phyloP scores from a whole-genome alignment of 345 rosid species.

The Eucalyptus cloeziana region DNA sequence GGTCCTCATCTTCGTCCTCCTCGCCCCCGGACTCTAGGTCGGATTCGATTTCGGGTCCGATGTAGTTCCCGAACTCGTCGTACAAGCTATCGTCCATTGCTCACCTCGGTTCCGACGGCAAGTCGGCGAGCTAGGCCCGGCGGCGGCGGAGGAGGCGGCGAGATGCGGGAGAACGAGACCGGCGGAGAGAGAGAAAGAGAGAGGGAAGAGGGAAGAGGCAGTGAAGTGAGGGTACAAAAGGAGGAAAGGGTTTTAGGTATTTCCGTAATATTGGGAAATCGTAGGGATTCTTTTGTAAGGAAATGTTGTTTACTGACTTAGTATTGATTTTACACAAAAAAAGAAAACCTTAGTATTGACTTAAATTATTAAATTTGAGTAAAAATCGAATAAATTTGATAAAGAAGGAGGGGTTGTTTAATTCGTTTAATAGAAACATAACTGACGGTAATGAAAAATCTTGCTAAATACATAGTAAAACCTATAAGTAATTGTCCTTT shows the following conservation, averaged over 20 bases:
- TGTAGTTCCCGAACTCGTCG: conserved; percentile 97
- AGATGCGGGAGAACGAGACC: not conserved
- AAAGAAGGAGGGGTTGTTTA: not conserved
- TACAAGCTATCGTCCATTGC: conserved; percentile 90
- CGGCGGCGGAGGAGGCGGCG: not conserved
- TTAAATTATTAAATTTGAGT: not conserved
- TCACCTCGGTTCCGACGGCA: not conserved
- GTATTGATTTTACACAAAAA: too few relatives aligned
- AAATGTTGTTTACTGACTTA: not conserved
- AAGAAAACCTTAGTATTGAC: not conserved
- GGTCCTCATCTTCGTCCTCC: conserved; percentile 66
- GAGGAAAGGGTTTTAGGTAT: not conserved
- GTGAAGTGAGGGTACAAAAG: not conserved
- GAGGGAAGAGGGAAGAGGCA: not conserved
- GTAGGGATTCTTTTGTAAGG: not conserved
- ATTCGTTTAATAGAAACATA: not conserved
- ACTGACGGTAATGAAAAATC: not conserved
- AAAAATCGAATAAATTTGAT: not conserved
- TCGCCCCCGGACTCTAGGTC: conserved; percentile 72
- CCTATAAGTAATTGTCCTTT: fast-evolving
- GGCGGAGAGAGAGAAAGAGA: not conserved
- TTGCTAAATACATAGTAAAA: fast-evolving
- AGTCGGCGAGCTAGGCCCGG: not conserved
- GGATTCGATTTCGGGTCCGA: conserved; percentile 95
- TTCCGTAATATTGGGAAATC: not conserved